Evolutionary conservation across 2,329 filamentous ascomycete genomes (phyloP), one percentile per base, ranked within the genome.

Genomic region (Corinectria fuckeliana): DNA sequence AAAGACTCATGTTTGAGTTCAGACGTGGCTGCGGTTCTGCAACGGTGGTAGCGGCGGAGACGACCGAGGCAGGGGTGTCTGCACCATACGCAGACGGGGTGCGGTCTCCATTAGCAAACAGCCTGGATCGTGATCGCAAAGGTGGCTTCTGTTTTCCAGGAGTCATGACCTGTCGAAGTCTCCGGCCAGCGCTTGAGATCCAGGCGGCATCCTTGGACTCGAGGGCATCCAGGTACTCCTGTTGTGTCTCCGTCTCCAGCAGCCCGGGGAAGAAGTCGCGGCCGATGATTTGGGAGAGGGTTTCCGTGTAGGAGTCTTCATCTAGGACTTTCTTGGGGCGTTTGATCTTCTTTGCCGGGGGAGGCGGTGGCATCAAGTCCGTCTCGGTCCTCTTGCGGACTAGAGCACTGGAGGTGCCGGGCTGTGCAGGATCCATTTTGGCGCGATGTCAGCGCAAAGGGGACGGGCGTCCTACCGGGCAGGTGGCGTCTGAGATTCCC

Each of bases 211-310:
- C 89, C 58, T 90, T 90, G 14, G 93, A 96, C 8, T 96, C 93
- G 8, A 98, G 78, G 0, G 95, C 95, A 71, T 96, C 90, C 26
- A 99, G 82, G 68, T 97, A 98, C 70, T 99, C 95, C 73, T 93
- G 89, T 74, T 97, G 93, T 1, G 89, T 90, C 69, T 96, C 88
- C 13, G 88, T 89, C 74, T 98, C 93, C 4, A 93, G 80, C 0
- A 99, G 82, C 0, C 94, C 95, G 0, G 95, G 95, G 71, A 98
- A 99, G 81, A 96, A 99, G 81, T 99, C 95, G 65, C 95, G 88
- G 9, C 92, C 92, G 63, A 99, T 97, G 72, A 99, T 98, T 68
- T 95, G 90, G 0, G 93, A 97, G 25, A 99, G 82, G 1, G 91
- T 91, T 58, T 93, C 88, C 2, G 92, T 95, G 76, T 99, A 99